Percentiles rank a stretch among this genome's conserved stretches.
phyloP scores from a whole-genome alignment of 805 yeast genomes.

The Candida multigemmis region DNA sequence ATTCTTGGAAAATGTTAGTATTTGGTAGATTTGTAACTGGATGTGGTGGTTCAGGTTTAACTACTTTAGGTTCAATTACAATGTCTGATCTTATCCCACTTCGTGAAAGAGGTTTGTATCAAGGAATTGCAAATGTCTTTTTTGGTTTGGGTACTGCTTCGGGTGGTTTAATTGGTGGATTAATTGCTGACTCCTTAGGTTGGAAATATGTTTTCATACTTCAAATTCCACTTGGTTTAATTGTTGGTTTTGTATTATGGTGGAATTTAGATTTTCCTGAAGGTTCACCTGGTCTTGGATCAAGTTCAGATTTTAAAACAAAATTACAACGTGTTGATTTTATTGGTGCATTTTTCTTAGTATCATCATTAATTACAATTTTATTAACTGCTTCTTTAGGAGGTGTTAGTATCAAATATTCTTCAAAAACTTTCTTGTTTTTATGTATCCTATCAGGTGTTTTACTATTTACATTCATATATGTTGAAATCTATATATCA shows the following conservation, averaged over 20 bases:
- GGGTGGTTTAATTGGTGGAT: constrained; percentile 42
- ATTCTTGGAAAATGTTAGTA: constrained; percentile 38
- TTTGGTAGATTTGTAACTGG: constrained; percentile 70
- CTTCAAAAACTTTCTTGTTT: constrained; percentile 28
- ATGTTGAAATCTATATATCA: constrained; percentile 43
- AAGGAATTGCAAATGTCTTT: constrained; percentile 71
- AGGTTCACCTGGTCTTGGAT: constrained; percentile 50
- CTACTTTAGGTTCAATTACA: constrained; percentile 65
- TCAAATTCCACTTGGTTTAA: constrained; percentile 33
- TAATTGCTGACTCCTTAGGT: constrained; percentile 45
- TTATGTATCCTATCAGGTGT: constrained; percentile 23
- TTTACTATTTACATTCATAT: constrained; percentile 34
- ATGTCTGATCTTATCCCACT: constrained; percentile 71
- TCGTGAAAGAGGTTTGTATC: constrained; percentile 71
- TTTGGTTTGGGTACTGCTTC: constrained; percentile 61
- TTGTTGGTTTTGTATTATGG: constrained; percentile 30
- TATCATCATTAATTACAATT: constrained; percentile 45
- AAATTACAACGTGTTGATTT: constrained; percentile 57
- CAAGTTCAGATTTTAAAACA: constrained; percentile 33
- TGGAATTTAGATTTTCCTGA: constrained; percentile 37
- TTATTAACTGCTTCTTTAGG: constrained; percentile 61
- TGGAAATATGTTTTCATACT: constrained; percentile 37
- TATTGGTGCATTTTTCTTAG: constrained; percentile 54
- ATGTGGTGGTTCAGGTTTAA: constrained; percentile 86
- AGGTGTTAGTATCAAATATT: constrained; percentile 45